phyloP scores from a whole-genome alignment of 192 early-diverging fungal genomes.

The Coemansia sp. region DNA sequence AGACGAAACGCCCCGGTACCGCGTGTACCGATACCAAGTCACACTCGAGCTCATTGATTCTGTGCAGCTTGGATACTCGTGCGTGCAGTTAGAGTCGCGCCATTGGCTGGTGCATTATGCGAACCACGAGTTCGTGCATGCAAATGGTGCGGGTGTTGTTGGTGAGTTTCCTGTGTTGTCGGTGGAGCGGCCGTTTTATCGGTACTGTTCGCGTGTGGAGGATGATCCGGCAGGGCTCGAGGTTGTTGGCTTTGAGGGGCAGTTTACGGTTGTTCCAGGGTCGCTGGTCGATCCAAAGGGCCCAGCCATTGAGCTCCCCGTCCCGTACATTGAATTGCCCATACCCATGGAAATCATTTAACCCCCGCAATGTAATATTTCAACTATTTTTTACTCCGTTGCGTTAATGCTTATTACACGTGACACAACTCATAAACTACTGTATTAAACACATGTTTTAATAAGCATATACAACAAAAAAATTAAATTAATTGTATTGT shows the following conservation, averaged over 20 bases:
- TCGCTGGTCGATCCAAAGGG: conserved; percentile 34
- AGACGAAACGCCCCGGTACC: conserved; percentile 27
- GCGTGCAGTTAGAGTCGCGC: conserved; percentile 34
- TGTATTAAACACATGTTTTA: too few relatives aligned
- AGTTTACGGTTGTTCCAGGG: conserved; percentile 44
- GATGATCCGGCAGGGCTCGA: conserved; percentile 25
- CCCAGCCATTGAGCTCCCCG: conserved; percentile 19
- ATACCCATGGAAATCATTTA: conserved; percentile 32
- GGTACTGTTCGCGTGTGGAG: conserved; percentile 39
- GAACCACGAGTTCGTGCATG: conserved; percentile 18
- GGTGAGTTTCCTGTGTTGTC: conserved; percentile 38
- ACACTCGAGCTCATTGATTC: conserved; percentile 33
- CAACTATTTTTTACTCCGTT: too few relatives aligned
- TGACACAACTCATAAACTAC: too few relatives aligned
- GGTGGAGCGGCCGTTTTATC: conserved; percentile 19
- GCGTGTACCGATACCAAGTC: conserved; percentile 44
- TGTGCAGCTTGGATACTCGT: conserved; percentile 14
- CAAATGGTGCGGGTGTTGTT: conserved; percentile 26
- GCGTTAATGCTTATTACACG: too few relatives aligned
- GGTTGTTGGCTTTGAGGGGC: conserved; percentile 33
- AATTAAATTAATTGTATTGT: too few relatives aligned
- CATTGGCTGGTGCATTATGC: conserved; percentile 31
- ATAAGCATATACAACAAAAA: too few relatives aligned
- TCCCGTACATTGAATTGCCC: conserved; percentile 36
- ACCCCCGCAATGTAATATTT: background rate